Percentiles rank a stretch among this genome's conserved stretches.
Evolutionary conservation across 202 grass and related monocot species (phyloP).

Genomic region (Thinopyrum obtusiflorum): DNA sequence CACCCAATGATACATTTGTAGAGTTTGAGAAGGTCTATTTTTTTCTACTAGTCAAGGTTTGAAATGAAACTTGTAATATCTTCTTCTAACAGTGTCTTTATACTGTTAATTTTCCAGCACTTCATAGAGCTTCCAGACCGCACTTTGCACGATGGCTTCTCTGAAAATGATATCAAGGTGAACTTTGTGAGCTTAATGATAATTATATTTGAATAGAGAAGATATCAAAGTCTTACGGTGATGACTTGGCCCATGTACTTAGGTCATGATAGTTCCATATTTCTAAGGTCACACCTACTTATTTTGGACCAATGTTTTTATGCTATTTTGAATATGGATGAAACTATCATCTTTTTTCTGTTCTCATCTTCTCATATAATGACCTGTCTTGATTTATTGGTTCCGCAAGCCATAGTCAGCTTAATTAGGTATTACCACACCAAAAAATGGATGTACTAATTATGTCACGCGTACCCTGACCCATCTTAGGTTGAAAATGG

Average conservation of each 20-base stretch:
- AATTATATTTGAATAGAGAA: conserved; percentile 10
- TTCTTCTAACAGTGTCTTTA: conserved; percentile 27
- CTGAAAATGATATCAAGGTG: conserved; percentile 86
- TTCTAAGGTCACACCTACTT: background rate
- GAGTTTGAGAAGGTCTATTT: conserved; percentile 83
- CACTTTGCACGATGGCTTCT: conserved; percentile 70
- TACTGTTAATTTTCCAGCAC: conserved; percentile 59
- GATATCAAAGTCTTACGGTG: background rate
- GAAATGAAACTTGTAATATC: conserved; percentile 22
- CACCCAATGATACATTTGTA: conserved; percentile 76
- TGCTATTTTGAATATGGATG: background rate
- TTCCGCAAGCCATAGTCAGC: conserved; percentile 3
- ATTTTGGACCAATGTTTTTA: conserved; percentile 3
- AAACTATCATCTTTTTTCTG: background rate
- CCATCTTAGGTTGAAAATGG: background rate
- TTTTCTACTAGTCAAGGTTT: conserved; percentile 19
- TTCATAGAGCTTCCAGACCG: conserved; percentile 69
- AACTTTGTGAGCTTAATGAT: conserved; percentile 25
- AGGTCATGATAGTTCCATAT: background rate
- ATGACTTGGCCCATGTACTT: background rate
- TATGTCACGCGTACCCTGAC: background rate
- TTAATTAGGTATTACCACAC: conserved; percentile 18
- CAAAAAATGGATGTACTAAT: background rate
- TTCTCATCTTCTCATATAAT: background rate
- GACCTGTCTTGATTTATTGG: conserved; percentile 8